Evolutionary conservation across 306 rosid genomes (phyloP).

Genomic region (Citrullus mucosospermus): DNA sequence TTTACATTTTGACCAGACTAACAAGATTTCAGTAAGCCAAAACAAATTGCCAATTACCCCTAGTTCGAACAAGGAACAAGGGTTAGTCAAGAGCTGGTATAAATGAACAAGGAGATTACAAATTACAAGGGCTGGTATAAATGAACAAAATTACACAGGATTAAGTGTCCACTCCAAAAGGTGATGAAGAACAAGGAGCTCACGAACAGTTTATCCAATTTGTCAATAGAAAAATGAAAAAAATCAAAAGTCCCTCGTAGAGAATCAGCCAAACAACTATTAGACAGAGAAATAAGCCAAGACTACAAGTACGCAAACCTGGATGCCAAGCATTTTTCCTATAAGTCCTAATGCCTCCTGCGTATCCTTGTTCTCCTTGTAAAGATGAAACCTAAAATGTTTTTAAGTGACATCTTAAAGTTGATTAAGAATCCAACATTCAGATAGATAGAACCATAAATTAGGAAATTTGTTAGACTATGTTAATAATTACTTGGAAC

Average conservation of each 20-base stretch:
- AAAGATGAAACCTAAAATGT: constrained; percentile 68
- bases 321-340: constrained; percentile 82
- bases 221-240: neutral
- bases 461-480: neutral
- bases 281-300: neutral
- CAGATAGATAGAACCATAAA: neutral
- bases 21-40: too few relatives aligned
- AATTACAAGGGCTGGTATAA: too few relatives aligned
- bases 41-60: too few relatives aligned
- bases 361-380: constrained; percentile 93
- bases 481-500: neutral
- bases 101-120: too few relatives aligned
- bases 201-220: neutral
- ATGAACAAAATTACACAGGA: neutral
- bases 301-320: constrained; percentile 29
- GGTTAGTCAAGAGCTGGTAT: too few relatives aligned
- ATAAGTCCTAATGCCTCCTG: constrained; percentile 84
- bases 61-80: too few relatives aligned
- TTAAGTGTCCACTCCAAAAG: neutral
- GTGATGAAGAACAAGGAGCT: neutral
- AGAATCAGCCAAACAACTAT: neutral
- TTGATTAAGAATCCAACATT: neutral
- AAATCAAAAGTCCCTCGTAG: neutral
- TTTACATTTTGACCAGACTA: too few relatives aligned
- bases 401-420: neutral